Evolutionary conservation across 164 flowering plant genomes (phyloP).

Genomic region (Dillenia suffruticosa): DNA sequence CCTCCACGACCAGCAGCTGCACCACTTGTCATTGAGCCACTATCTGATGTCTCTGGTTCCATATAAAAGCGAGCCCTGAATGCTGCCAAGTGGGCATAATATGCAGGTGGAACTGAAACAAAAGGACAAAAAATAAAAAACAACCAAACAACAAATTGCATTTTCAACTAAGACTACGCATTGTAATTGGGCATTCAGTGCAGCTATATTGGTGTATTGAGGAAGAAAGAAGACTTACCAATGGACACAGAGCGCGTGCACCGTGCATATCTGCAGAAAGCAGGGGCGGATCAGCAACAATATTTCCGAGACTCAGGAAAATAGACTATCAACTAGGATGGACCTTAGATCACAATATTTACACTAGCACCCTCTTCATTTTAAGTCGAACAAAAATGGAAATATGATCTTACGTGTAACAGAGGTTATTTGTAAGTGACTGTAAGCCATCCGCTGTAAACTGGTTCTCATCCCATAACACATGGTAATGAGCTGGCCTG

Average conservation of each 20-base stretch:
- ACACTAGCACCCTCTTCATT: no score
- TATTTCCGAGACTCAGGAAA: no score
- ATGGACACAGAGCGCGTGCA: conserved; percentile 85
- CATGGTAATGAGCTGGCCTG: conserved; percentile 77
- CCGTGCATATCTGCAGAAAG: conserved; percentile 60
- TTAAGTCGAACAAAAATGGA: no score
- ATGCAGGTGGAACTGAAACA: conserved; percentile 72
- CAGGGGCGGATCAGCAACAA: no score
- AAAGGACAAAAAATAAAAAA: not conserved
- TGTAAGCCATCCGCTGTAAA: conserved; percentile 56
- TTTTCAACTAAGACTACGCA: no score
- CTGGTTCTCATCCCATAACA: conserved; percentile 58
- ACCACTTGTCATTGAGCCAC: conserved; percentile 64
- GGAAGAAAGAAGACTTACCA: conserved; percentile 33
- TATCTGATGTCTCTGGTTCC: conserved; percentile 80
- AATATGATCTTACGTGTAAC: conserved; percentile 40
- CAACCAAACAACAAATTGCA: not conserved
- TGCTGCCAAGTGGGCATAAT: conserved; percentile 82
- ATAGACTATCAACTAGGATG: no score
- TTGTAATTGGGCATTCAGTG: no score
- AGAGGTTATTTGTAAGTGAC: conserved; percentile 44
- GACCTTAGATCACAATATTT: no score
- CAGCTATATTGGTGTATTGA: no score
- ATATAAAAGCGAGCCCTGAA: conserved; percentile 77
- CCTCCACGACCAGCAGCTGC: conserved; percentile 42